phyloP scores from a whole-genome alignment of 352 stramenopile genomes.

The Aphanomyces stellatus region DNA sequence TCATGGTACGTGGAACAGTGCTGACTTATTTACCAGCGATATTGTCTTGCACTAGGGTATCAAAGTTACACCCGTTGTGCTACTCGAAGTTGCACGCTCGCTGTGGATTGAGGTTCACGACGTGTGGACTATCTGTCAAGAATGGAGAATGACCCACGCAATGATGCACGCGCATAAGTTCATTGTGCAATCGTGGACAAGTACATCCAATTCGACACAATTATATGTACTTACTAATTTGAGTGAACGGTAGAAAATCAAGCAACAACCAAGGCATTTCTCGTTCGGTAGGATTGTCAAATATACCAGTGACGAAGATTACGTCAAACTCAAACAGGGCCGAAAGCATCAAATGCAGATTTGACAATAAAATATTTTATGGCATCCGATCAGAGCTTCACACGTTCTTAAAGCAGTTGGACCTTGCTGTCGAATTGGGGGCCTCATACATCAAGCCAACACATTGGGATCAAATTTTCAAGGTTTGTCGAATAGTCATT shows the following conservation, averaged over 20 bases:
- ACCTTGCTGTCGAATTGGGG: slow-evolving; percentile 6
- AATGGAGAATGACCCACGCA: slow-evolving; percentile 37
- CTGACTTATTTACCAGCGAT: background rate
- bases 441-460: slow-evolving; percentile 4
- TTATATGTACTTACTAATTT: background rate
- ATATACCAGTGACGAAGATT: too few species aligned
- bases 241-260: background rate
- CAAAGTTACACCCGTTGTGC: slow-evolving; percentile 45
- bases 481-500: too few species aligned
- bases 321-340: background rate
- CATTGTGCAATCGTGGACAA: slow-evolving; percentile 45
- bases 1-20: slow-evolving; percentile 31
- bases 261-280: background rate
- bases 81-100: slow-evolving; percentile 31
- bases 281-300: background rate
- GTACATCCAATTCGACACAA: background rate
- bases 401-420: background rate
- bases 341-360: slow-evolving; percentile 2
- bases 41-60: slow-evolving; percentile 24
- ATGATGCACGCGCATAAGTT: slow-evolving; percentile 65
- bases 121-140: slow-evolving; percentile 35
- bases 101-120: slow-evolving; percentile 53
- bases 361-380: slow-evolving; percentile 16
- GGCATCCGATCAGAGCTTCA: background rate
- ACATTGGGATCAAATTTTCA: slow-evolving; percentile 19